phyloP scores from a whole-genome alignment of 108 stramenopile genomes.

The Seminavis robusta region DNA sequence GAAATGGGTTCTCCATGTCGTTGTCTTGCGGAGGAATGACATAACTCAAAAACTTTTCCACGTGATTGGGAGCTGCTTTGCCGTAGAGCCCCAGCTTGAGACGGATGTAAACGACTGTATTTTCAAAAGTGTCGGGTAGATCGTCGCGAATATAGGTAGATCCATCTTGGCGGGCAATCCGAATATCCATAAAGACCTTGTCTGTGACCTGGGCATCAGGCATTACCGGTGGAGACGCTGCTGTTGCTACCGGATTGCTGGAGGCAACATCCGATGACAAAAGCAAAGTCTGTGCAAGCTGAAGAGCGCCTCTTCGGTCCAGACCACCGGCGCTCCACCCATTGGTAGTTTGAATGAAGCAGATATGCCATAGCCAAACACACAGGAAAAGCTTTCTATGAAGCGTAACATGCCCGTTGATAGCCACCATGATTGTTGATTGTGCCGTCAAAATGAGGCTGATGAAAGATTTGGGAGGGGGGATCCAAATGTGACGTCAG shows the following conservation, averaged over 20 bases:
- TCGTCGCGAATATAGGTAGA: constrained; percentile 74
- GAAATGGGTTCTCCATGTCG: constrained; percentile 51
- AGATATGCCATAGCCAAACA: too few species aligned
- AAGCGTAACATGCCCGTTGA: too few species aligned
- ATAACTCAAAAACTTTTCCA: constrained; percentile 66
- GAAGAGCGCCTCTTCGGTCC: too few species aligned
- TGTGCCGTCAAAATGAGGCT: too few species aligned
- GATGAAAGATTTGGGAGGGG: too few species aligned
- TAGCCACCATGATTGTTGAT: too few species aligned
- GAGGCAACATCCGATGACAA: too few species aligned
- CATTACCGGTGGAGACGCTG: neutral
- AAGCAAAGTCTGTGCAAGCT: too few species aligned
- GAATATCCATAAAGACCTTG: constrained; percentile 71
- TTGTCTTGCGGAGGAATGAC: constrained; percentile 22
- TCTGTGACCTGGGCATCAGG: constrained; percentile 42
- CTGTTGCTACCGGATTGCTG: neutral
- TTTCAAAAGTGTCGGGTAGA: constrained; percentile 37
- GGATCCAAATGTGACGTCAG: too few species aligned
- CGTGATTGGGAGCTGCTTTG: constrained; percentile 47
- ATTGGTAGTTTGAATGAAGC: too few species aligned
- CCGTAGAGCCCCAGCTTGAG: constrained; percentile 74
- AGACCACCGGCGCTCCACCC: too few species aligned
- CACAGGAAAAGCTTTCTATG: too few species aligned
- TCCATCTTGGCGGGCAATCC: constrained; percentile 79
- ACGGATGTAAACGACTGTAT: constrained; percentile 59